These are phyloP conservation scores for Ogataea neopini DNA, from an alignment of 805 yeast species.

Conservation along the genomic window DNA sequence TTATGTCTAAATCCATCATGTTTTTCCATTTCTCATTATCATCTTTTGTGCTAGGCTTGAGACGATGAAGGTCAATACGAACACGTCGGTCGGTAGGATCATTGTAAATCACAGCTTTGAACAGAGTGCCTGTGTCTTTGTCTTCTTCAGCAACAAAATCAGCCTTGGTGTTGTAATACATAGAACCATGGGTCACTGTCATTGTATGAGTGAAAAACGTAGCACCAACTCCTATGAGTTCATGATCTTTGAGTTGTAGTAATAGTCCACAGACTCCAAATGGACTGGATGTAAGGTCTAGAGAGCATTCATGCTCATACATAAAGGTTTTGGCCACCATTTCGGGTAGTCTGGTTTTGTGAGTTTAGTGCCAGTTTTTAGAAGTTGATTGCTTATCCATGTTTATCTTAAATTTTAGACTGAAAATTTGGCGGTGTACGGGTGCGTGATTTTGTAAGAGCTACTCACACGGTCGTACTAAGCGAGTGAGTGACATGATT, in stretches of 20 bases:
- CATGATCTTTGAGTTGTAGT: conserved; percentile 15
- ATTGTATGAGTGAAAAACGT: conserved; percentile 9
- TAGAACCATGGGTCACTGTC: conserved; percentile 8
- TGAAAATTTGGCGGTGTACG: too few species aligned
- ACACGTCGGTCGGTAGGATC: conserved; percentile 11
- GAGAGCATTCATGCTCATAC: conserved; percentile 17
- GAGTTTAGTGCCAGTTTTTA: too few species aligned
- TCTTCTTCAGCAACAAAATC: conserved; percentile 13
- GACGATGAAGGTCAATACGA: conserved; percentile 21
- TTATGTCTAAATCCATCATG: conserved; percentile 12
- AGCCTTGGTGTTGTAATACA: conserved; percentile 16
- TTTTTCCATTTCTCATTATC: conserved; percentile 26
- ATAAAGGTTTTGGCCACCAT: conserved; percentile 18
- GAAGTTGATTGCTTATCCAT: too few species aligned
- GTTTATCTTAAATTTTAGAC: too few species aligned
- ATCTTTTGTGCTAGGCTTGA: conserved; percentile 11
- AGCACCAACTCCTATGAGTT: conserved; percentile 18
- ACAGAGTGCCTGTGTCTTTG: conserved; percentile 10
- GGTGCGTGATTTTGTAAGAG: too few species aligned
- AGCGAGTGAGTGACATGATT: too few species aligned
- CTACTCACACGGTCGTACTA: too few species aligned
- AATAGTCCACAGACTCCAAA: conserved; percentile 15
- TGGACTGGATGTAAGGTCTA: conserved; percentile 13
- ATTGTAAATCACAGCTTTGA: conserved; percentile 17
- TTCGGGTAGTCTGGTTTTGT: background rate